Evolutionary conservation across 768 basidiomycete species (phyloP), one percentile per base, ranked within the genome.

Genomic region (Leccinellum albellum): DNA sequence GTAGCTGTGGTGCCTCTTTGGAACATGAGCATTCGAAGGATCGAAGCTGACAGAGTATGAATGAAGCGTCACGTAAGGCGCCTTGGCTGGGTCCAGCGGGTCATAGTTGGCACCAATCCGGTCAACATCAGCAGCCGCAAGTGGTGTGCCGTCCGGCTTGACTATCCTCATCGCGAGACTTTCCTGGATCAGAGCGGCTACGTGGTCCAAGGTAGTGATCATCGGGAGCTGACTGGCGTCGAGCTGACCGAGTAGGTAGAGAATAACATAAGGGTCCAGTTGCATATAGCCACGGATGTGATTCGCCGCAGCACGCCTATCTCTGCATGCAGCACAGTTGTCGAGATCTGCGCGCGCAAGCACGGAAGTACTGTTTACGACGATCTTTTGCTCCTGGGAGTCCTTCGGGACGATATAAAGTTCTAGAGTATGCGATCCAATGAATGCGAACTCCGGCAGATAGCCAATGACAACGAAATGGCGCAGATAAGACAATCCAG

Each of bases 381-480:
- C 51, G 20, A 3, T 9, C 1, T 29, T 0, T 9, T 26, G 12
- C 6, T 42, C 17, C 6, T 42, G 24, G 4, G 6, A 10, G 9
- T 55, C 4, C 44, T 56, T 61, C 5, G 59, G 59, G 9, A 28
- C 40, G 3, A 65, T 7, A 53, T 53, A 60, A 4, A 65, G 57
- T n/a, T 65, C 64, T 33, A 65, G 64, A 31, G 61, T 61, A 10
- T 65, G 52, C 24, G 64, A 65, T 40, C 64, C 64, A 4, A 48
- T 4, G 55, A 53, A 63, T 13, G 64, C 61, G 17, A 62, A 66
- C 51, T 66, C 61, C 23, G 57, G 64, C 2, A 65, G 7, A 0
- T 51, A 2, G 12, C 53, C 64, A 4, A 42, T 12, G 12, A 66
- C 4, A 12, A 4, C 17, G 35, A 55, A 65, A 9, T 57, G 50